Percentiles rank a stretch among this genome's conserved stretches.
phyloP scores from a whole-genome alignment of 2,329 filamentous ascomycete genomes.

The Triangularia setosa region DNA sequence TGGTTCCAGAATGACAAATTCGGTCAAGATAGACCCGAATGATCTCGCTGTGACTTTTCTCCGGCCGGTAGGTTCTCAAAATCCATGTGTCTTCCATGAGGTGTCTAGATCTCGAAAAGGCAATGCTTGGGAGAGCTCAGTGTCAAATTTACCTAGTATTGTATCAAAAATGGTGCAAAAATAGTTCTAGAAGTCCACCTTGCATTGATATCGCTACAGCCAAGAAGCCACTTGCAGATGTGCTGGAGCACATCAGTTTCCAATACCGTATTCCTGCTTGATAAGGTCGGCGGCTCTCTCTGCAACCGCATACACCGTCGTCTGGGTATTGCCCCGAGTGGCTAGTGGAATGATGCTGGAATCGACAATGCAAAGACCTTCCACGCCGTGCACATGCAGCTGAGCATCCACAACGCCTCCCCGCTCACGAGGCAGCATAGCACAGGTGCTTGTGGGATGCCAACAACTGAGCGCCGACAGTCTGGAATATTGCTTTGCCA shows the following conservation, averaged over 20 bases:
- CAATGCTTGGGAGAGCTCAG: too few relatives aligned
- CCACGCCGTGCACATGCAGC: slow-evolving; percentile 19
- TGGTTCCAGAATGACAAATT: too few relatives aligned
- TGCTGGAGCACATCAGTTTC: not conserved
- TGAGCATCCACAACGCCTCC: slow-evolving; percentile 20
- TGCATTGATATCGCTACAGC: too few relatives aligned
- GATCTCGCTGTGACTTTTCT: too few relatives aligned
- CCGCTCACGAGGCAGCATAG: slow-evolving; percentile 21
- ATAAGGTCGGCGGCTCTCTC: slow-evolving; percentile 20
- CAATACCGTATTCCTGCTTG: not conserved
- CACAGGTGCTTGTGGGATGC: slow-evolving; percentile 44
- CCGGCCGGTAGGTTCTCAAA: too few relatives aligned
- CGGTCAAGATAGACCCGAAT: too few relatives aligned
- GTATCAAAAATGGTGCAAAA: too few relatives aligned
- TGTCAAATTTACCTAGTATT: too few relatives aligned
- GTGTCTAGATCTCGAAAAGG: too few relatives aligned
- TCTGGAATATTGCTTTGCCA: slow-evolving; percentile 32
- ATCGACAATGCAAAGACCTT: slow-evolving; percentile 19
- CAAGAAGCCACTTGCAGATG: too few relatives aligned
- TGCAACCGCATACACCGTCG: slow-evolving; percentile 22
- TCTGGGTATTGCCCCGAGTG: slow-evolving; percentile 17
- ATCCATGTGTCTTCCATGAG: too few relatives aligned
- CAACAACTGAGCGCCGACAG: slow-evolving; percentile 34
- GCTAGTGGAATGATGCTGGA: slow-evolving; percentile 21
- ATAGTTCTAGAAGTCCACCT: too few relatives aligned